Percentiles rank a stretch among this genome's conserved stretches.
Evolutionary conservation across 1,284 basidiomycete genomes (phyloP).

Genomic region (Meira nashicola): DNA sequence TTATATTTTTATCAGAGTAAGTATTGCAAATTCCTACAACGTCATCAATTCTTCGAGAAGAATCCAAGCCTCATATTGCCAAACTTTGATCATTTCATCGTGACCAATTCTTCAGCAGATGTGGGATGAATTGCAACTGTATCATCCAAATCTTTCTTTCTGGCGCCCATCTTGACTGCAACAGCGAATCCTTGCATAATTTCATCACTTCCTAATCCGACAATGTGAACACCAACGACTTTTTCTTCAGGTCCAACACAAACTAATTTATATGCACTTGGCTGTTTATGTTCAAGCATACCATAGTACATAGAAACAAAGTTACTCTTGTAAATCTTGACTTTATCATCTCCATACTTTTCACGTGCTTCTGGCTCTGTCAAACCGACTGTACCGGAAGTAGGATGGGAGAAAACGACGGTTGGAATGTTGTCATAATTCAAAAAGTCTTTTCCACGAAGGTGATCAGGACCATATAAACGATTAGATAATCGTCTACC

Average conservation of each 20-base stretch:
- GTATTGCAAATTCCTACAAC: too few relatives aligned
- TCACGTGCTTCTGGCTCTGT: constrained; percentile 82
- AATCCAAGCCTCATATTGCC: too few relatives aligned
- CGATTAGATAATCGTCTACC: constrained; percentile 83
- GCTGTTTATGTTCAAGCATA: constrained; percentile 55
- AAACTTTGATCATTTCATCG: neutral
- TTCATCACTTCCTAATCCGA: constrained; percentile 74
- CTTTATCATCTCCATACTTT: constrained; percentile 74
- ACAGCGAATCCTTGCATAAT: constrained; percentile 89
- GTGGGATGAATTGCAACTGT: constrained; percentile 52
- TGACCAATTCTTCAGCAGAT: constrained; percentile 30
- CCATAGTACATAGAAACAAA: constrained; percentile 53
- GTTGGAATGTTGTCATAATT: constrained; percentile 81
- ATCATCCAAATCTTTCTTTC: constrained; percentile 48
- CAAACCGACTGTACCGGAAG: constrained; percentile 43
- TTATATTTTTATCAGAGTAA: too few relatives aligned
- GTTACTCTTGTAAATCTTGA: constrained; percentile 77
- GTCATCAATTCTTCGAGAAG: too few relatives aligned
- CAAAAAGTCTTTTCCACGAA: constrained; percentile 64
- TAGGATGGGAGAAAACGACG: constrained; percentile 54
- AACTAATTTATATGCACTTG: constrained; percentile 87
- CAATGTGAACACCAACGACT: constrained; percentile 89
- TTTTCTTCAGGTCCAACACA: constrained; percentile 80
- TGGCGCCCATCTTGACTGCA: constrained; percentile 83
- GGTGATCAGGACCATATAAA: constrained; percentile 75